Evolutionary conservation across 192 early-diverging fungal genomes (phyloP).

Genomic region (Backusella tuberculispora): DNA sequence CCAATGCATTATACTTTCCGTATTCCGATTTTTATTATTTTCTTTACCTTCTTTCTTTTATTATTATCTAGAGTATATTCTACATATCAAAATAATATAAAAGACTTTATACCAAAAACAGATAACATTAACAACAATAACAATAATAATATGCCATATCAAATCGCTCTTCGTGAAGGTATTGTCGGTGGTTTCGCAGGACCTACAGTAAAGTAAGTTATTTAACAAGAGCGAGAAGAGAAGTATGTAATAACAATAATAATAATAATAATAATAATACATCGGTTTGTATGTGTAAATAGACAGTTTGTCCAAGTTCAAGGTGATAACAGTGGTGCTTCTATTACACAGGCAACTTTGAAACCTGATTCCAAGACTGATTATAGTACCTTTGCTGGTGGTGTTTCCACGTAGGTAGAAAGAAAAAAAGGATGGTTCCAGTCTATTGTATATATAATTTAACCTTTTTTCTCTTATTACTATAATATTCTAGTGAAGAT

Average conservation of each 20-base stretch:
- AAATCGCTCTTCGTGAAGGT: constrained; percentile 39
- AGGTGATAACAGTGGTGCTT: constrained; percentile 37
- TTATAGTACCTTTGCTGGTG: constrained; percentile 26
- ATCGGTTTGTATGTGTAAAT: neutral
- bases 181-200: constrained; percentile 43
- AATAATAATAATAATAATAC: neutral
- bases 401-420: constrained; percentile 29
- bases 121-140: neutral
- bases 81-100: neutral
- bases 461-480: neutral
- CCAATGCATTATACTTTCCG: constrained; percentile 12
- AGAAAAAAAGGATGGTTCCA: neutral
- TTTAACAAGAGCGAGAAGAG: neutral
- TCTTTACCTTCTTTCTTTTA: constrained; percentile 14
- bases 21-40: constrained; percentile 14
- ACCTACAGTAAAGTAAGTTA: constrained; percentile 37
- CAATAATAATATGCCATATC: constrained; percentile 23
- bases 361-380: constrained; percentile 27
- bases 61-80: neutral
- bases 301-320: constrained; percentile 40
- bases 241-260: neutral
- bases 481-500: constrained; percentile 19
- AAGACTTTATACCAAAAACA: neutral
- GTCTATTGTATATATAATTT: neutral
- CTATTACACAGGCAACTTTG: constrained; percentile 30